Evolutionary conservation across 192 early-diverging fungal species (phyloP).

Genomic region (Umbelopsis ramanniana): DNA sequence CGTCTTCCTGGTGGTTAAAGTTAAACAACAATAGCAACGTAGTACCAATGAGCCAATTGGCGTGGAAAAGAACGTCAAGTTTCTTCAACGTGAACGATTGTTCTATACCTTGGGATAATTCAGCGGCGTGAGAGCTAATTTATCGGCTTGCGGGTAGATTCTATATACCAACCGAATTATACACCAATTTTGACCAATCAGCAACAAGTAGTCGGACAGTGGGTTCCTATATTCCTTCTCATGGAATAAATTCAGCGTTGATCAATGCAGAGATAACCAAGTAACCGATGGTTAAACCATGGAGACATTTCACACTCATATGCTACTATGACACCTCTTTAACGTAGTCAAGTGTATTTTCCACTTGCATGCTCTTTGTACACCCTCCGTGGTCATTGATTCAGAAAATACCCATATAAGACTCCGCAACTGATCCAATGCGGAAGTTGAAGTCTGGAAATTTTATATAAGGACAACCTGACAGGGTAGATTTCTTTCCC

Average conservation of each 20-base stretch:
- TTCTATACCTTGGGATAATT: not conserved
- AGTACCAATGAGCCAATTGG: no score
- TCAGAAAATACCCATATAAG: not conserved
- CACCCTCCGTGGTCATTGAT: not conserved
- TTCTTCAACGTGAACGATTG: not conserved
- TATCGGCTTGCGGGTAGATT: constrained; percentile 14
- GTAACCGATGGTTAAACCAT: no score
- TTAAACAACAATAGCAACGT: no score
- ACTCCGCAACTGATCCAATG: constrained; percentile 7
- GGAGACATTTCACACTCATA: no score
- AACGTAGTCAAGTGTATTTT: no score
- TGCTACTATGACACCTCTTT: no score
- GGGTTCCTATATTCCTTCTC: constrained; percentile 20
- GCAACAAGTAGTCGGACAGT: not conserved
- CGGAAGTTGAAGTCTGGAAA: constrained; percentile 15
- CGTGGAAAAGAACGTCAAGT: not conserved
- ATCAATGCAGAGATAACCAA: not conserved
- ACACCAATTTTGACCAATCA: not conserved
- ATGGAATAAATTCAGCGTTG: not conserved
- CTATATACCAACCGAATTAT: constrained; percentile 9
- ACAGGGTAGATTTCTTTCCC: not conserved
- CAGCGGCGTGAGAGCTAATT: constrained; percentile 10
- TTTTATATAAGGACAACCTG: constrained; percentile 9
- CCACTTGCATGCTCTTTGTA: no score
- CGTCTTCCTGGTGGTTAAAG: no score